Conservation (phyloP, 139 green algal species). For the Coccomyxa sp. region DNA sequence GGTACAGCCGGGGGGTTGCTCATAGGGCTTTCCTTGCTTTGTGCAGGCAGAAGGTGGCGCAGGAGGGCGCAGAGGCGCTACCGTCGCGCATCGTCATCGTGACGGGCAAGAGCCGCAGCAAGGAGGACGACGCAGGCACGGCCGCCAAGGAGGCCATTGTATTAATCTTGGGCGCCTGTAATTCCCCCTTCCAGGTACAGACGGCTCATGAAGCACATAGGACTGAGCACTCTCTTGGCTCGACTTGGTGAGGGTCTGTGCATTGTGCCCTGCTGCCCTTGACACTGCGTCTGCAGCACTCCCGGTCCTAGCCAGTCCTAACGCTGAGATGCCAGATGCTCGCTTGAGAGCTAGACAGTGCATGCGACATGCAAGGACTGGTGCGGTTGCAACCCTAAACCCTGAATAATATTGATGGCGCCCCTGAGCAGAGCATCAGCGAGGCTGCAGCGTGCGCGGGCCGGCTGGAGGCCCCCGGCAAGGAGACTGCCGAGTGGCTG, state of each 20-base stretch:
- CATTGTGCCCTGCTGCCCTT: too few species aligned
- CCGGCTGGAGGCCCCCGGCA: constrained; percentile 49
- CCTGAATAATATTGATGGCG: background rate
- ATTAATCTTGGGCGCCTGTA: constrained; percentile 64
- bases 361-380: background rate
- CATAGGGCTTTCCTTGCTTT: too few species aligned
- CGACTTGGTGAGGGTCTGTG: too few species aligned
- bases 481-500: constrained; percentile 60
- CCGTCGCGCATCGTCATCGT: constrained; percentile 29
- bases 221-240: too few species aligned
- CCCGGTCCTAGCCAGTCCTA: too few species aligned
- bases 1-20: too few species aligned
- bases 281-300: too few species aligned
- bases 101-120: constrained; percentile 44
- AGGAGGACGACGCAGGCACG: constrained; percentile 74
- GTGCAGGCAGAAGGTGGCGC: constrained; percentile 24
- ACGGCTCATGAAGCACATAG: background rate
- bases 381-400: background rate
- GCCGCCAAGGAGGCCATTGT: constrained; percentile 80
- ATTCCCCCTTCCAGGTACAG: constrained; percentile 53
- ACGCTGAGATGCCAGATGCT: background rate
- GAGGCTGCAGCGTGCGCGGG: constrained; percentile 6
- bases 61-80: constrained; percentile 1
- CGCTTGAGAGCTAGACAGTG: background rate
- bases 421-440: background rate